Conservation (phyloP, 495 filamentous ascomycete species). For the Penicillium waksmanii region DNA sequence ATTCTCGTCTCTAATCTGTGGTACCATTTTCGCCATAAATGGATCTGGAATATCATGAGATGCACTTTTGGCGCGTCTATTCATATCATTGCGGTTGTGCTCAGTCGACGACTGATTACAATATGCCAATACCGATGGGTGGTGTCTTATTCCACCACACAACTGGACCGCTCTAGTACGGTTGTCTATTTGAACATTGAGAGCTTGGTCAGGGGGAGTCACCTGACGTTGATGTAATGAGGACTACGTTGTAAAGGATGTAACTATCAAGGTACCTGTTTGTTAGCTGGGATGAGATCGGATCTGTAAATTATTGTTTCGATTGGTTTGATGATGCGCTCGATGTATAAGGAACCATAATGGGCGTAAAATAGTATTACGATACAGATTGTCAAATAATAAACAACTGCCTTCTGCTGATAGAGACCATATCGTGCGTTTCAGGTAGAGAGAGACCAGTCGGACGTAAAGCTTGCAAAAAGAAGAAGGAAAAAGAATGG, state of each 20-base stretch:
- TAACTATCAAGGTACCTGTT: conserved; percentile 31
- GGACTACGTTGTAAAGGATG: conserved; percentile 29
- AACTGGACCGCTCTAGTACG: conserved; percentile 30
- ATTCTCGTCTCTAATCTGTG: conserved; percentile 27
- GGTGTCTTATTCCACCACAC: conserved; percentile 17
- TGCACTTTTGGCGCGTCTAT: conserved; percentile 23
- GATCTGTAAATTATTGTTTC: conserved; percentile 11
- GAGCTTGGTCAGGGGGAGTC: conserved; percentile 25
- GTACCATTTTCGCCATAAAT: conserved; percentile 33
- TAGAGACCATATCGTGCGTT: too few relatives aligned
- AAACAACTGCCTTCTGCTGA: too few relatives aligned
- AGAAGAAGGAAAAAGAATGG: neutral
- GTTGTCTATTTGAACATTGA: conserved; percentile 26
- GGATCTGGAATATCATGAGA: conserved; percentile 30
- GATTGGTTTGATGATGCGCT: neutral
- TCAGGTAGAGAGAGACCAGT: too few relatives aligned
- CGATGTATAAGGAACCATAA: neutral
- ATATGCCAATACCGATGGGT: conserved; percentile 7
- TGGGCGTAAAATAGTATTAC: neutral
- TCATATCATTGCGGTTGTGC: conserved; percentile 26
- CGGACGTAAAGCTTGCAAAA: neutral
- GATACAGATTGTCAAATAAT: too few relatives aligned
- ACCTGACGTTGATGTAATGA: conserved; percentile 31
- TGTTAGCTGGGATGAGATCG: conserved; percentile 21
- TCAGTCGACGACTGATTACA: conserved; percentile 23